Evolutionary conservation across 495 filamentous ascomycete species (phyloP).

Genomic region (Hapsidospora chrysogenum): DNA sequence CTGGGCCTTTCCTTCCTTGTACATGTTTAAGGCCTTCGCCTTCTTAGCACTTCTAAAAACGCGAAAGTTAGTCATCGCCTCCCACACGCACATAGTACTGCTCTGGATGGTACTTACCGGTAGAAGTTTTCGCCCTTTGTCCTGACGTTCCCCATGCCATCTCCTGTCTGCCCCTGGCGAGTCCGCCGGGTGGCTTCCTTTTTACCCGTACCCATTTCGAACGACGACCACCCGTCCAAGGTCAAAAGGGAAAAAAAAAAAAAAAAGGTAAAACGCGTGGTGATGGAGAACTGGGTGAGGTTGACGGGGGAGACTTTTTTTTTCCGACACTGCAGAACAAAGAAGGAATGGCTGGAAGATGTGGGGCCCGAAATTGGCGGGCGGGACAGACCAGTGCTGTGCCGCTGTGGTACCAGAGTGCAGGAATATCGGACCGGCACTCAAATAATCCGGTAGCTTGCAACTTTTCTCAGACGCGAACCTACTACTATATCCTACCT

Average conservation of each 20-base stretch:
- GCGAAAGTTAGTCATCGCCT: background rate
- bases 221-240: no score
- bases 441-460: no score
- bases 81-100: no score
- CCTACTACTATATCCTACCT: no score
- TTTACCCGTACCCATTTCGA: constrained; percentile 80
- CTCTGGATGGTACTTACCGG: constrained; percentile 35
- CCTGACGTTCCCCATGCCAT: constrained; percentile 82
- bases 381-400: no score
- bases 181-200: constrained; percentile 71
- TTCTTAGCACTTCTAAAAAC: constrained; percentile 56
- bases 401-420: no score
- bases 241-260: background rate
- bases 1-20: constrained; percentile 59
- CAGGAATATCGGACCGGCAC: no score
- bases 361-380: no score
- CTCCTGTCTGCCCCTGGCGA: constrained; percentile 61
- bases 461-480: no score
- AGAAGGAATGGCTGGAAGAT: no score
- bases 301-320: constrained; percentile 7
- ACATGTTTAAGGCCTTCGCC: constrained; percentile 69
- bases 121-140: constrained; percentile 96
- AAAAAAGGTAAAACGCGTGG: background rate
- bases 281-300: background rate
- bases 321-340: no score